Base-by-base conservation (phyloP, 2,329 filamentous ascomycete genomes). In the Hyphodiscus sp. region DNA sequence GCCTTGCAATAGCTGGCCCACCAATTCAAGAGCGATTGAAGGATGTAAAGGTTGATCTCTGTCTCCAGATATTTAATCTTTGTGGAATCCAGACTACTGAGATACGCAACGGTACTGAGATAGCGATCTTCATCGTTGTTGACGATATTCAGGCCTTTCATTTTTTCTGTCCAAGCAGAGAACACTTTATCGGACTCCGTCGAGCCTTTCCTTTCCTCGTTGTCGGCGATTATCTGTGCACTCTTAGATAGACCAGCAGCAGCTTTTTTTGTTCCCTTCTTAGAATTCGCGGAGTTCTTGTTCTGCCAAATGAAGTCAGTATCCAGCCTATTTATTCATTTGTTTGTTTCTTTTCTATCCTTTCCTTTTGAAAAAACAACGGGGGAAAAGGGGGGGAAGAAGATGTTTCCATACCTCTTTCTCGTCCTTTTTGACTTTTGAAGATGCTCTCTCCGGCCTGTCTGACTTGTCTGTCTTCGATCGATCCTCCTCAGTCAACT, bases 21-120 rank as follows among this genome's bases (percentile, higher is more conserved):
- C 68, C 76, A 74, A 26, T 68, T 66, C 10, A 79, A 58, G 2
- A 80, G 65, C 41, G 72, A 70, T 54, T 74, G 75, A 41, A 80
- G 64, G 58, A 77, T 73, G 61, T 76, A 80, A 0, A 77, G 67
- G 23, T 68, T 63, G 9, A 68, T 58, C 44, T 71, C 68, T 16
- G 58, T 58, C 51, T 70, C 67, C 6, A 70, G 55, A 42, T 64
- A 61, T 18, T 48, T 45, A 7, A 57, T 57, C 50, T 62, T 68
- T 0, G 60, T 50, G 1, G 61, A 61, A 45, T 68, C 67, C 15
- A 68, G 52, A 20, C 55, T 56, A 20, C 67, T 65, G 7, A 68
- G 57, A 53, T 68, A 67, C 20, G 61, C 55, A 13, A 61, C 58
- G 1, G 61, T 61, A 43, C 56, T 59, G 13, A 65, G 50, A 42